Base-by-base conservation (phyloP, 371 early-diverging fungal species). In the Homolaphlyctis polyrhiza region DNA sequence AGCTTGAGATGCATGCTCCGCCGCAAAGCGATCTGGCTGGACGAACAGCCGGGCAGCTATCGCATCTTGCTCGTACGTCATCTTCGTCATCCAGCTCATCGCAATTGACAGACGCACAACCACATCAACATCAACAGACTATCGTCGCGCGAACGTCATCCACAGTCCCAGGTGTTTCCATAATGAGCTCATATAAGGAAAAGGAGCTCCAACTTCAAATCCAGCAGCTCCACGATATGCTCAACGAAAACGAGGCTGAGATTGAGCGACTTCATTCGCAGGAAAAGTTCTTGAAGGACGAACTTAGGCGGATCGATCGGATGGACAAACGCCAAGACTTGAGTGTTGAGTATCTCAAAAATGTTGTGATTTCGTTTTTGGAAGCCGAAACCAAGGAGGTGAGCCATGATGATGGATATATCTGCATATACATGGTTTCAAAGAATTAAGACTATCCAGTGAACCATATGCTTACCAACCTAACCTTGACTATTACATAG, bases 291-390 rank as follows among this genome's bases (percentile, higher is more conserved):
- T 57, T 73, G 36, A 67, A 67, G 47, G 73, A 73, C 47, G 69
- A 73, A 60, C 57, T 73, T 28, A 55, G 73, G 14, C 50, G 62
- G 52, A 57, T 51, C 21, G 73, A 69, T 29, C 57, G 70, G 30
- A 45, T 59, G n/a, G 70, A 73, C 29, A 64, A 59, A 57, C 62
- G 66, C 16, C 49, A 70, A 25, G 66, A 73, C 33, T 47, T 70
- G 29, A 73, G 63, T 60, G 64, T 66, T 27, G 68, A 67, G 52
- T 73, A 73, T 49, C 68, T 73, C 45, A 73, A 73, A 47, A 73
- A 73, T 48, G 57, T 73, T 16, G 66, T 73, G 29, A 48, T 73
- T 23, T 70, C 73, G 36, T 73, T 70, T 52, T 33, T 73, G 33
- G 73, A 73, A 50, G 62, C 73, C 11, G 68, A 63, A 1, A 35